Percentiles rank a stretch among this genome's conserved stretches.
Conservation (phyloP, 352 stramenopile species). For the Phytophthora megakarya region DNA sequence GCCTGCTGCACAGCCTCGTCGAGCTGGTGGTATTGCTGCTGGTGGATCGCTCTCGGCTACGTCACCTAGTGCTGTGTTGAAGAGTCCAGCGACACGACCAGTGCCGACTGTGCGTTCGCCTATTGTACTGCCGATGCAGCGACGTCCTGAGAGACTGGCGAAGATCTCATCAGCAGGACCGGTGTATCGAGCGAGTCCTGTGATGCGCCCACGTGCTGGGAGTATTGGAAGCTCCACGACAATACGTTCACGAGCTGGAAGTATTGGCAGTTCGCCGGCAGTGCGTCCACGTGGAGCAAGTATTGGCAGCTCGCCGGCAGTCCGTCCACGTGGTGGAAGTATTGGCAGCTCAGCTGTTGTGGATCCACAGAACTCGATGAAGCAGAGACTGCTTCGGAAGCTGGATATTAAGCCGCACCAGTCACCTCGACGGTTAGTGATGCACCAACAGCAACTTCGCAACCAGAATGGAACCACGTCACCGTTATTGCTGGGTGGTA, state of each 20-base stretch:
- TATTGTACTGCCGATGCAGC: conserved; percentile 52
- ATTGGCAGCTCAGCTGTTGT: conserved; percentile 19
- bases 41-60: conserved; percentile 26
- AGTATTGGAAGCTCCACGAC: conserved; percentile 26
- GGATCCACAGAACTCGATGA: conserved; percentile 28
- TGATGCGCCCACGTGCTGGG: conserved; percentile 48
- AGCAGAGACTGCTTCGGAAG: conserved; percentile 53
- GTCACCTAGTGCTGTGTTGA: conserved; percentile 11
- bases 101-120: conserved; percentile 40
- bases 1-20: conserved; percentile 5
- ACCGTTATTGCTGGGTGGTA: conserved; percentile 37
- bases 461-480: conserved; percentile 26
- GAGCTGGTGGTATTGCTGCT: conserved; percentile 29
- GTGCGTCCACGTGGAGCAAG: conserved; percentile 23
- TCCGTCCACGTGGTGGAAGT: conserved; percentile 25
- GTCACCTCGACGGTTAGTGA: conserved; percentile 56
- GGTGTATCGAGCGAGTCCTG: conserved; percentile 56
- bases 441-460: conserved; percentile 45
- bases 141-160: conserved; percentile 54
- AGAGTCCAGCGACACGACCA: conserved; percentile 7
- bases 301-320: conserved; percentile 18
- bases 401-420: conserved; percentile 82
- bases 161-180: conserved; percentile 64
- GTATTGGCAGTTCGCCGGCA: conserved; percentile 19
- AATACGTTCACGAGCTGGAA: conserved; percentile 26